These are phyloP conservation scores for Naegleria fowleri DNA, from an alignment of 208 protist species.

Conservation along the genomic window DNA sequence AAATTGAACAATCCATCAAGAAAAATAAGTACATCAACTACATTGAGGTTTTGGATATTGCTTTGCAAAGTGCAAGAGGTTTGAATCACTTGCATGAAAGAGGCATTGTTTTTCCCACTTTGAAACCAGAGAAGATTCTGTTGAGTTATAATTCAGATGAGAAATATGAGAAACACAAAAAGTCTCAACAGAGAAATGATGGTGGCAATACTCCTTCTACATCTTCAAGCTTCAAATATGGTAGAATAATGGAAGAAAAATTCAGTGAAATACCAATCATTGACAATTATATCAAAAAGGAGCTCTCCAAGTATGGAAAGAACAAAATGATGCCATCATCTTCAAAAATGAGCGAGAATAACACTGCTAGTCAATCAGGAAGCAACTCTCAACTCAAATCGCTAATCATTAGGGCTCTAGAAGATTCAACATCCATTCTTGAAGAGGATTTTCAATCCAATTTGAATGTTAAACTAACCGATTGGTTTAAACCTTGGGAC, in stretches of 20 bases:
- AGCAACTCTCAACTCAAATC: not conserved
- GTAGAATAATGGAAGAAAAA: not conserved
- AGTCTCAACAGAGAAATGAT: too few species aligned
- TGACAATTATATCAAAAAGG: not conserved
- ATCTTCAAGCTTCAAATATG: too few species aligned
- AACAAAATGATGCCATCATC: too few species aligned
- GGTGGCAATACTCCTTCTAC: too few species aligned
- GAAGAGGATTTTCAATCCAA: not conserved
- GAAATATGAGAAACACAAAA: not conserved
- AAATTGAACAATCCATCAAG: not conserved
- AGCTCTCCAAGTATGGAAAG: too few species aligned
- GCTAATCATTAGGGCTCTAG: not conserved
- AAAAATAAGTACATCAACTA: not conserved
- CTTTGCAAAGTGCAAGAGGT: not conserved
- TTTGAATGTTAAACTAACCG: not conserved
- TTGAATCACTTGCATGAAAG: not conserved
- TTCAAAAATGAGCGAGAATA: too few species aligned
- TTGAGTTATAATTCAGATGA: not conserved
- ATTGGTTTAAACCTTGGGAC: slow-evolving; percentile 9
- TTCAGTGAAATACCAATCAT: not conserved
- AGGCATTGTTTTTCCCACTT: not conserved
- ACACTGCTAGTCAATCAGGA: not conserved
- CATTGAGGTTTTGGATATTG: not conserved
- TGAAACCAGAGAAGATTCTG: not conserved
- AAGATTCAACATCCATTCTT: not conserved